These are phyloP conservation scores for Corchorus capsularis DNA, from an alignment of 345 rosid species.

Conservation along the genomic window DNA sequence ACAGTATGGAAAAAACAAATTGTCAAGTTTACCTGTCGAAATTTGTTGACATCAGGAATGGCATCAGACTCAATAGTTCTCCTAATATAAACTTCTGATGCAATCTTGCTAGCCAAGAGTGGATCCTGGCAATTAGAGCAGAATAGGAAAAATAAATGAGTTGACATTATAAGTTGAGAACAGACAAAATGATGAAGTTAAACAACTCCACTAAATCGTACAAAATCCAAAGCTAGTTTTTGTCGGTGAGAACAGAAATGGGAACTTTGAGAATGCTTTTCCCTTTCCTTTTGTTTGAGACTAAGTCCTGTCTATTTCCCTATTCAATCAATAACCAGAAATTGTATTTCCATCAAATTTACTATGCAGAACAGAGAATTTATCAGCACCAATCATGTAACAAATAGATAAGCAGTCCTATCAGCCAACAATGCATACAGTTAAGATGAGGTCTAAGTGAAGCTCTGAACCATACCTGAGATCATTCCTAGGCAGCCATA, in stretches of 20 bases:
- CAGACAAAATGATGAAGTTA: constrained; percentile 36
- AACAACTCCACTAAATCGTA: constrained; percentile 56
- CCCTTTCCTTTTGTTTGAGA: constrained; percentile 36
- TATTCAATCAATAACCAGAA: constrained; percentile 77
- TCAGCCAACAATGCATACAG: too few species aligned
- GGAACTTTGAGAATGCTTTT: constrained; percentile 34
- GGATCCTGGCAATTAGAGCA: constrained; percentile 53
- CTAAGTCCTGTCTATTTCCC: constrained; percentile 44
- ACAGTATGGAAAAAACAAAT: too few species aligned
- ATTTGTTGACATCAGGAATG: constrained; percentile 61
- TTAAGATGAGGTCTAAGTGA: too few species aligned
- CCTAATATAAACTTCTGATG: constrained; percentile 53
- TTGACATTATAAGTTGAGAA: constrained; percentile 16
- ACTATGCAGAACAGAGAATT: constrained; percentile 9
- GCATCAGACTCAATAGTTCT: constrained; percentile 50
- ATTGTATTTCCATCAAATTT: constrained; percentile 76
- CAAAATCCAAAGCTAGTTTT: constrained; percentile 75
- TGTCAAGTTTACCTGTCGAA: constrained; percentile 54
- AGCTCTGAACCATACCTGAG: too few species aligned
- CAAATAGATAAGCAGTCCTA: too few species aligned
- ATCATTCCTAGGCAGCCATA: too few species aligned
- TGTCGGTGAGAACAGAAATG: constrained; percentile 50
- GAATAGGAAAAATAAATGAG: neutral
- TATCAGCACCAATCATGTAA: constrained; percentile 20
- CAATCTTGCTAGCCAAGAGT: constrained; percentile 55